phyloP scores from a whole-genome alignment of 2,329 filamentous ascomycete species.

The Fusarium floridanum region DNA sequence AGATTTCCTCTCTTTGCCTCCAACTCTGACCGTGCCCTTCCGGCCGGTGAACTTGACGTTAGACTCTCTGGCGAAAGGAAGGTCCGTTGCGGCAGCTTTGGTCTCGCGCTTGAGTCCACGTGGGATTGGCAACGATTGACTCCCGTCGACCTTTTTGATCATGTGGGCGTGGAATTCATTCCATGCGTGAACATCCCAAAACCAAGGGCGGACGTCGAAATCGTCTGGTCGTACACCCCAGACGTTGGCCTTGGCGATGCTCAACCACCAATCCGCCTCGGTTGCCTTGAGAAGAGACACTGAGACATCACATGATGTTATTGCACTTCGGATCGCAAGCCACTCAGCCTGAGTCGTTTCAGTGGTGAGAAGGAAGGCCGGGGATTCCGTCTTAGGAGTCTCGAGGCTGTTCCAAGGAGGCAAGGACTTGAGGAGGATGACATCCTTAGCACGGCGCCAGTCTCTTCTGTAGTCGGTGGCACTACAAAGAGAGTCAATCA shows the following conservation, averaged over 20 bases:
- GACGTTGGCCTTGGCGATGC: constrained; percentile 28
- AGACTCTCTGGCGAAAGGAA: not conserved
- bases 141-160: not conserved
- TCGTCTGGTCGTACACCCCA: constrained; percentile 37
- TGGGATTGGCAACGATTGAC: not conserved
- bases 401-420: not conserved
- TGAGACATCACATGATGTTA: constrained; percentile 24
- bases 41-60: not conserved
- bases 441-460: not conserved
- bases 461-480: not conserved
- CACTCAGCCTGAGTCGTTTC: constrained; percentile 39
- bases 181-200: not conserved
- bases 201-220: not conserved
- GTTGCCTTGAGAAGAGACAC: constrained; percentile 18
- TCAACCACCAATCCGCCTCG: constrained; percentile 32
- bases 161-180: not conserved
- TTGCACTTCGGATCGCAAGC: constrained; percentile 39
- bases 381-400: constrained; percentile 9
- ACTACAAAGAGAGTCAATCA: not conserved
- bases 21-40: not conserved
- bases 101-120: not conserved
- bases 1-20: not conserved
- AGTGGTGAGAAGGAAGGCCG: constrained; percentile 33
- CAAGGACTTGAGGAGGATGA: constrained; percentile 34
- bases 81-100: not conserved